Evolutionary conservation across 208 protist genomes (phyloP).

Genomic region (Trypanosoma platydactyli): DNA sequence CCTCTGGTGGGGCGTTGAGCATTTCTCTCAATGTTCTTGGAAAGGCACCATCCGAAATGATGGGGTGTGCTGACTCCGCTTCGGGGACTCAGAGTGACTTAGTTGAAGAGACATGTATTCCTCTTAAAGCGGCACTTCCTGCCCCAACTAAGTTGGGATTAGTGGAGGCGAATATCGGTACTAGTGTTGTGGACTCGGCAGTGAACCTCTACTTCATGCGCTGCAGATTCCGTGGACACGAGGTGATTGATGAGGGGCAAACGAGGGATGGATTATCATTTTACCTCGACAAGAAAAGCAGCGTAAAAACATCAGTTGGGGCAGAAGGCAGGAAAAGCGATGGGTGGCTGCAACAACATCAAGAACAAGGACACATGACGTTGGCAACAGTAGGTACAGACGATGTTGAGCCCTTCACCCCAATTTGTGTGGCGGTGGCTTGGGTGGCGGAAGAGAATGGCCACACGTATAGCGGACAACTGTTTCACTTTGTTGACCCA

Average conservation of each 20-base stretch:
- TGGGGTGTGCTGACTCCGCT: background rate
- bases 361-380: background rate
- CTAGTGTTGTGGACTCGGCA: conserved; percentile 24
- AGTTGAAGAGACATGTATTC: conserved; percentile 50
- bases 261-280: conserved; percentile 45
- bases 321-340: conserved; percentile 14
- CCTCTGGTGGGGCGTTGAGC: conserved; percentile 48
- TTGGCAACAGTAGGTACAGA: conserved; percentile 18
- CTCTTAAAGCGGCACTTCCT: conserved; percentile 36
- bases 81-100: background rate
- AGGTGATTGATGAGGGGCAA: conserved; percentile 35
- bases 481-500: conserved; percentile 75
- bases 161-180: conserved; percentile 37
- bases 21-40: conserved; percentile 53
- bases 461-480: conserved; percentile 39
- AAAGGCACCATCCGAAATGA: conserved; percentile 12
- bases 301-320: conserved; percentile 15
- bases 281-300: conserved; percentile 65
- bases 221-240: conserved; percentile 56
- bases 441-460: conserved; percentile 50
- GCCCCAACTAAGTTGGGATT: conserved; percentile 14
- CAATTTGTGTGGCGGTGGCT: conserved; percentile 59
- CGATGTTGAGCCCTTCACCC: conserved; percentile 62
- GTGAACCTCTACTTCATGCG: conserved; percentile 67
- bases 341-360: background rate